phyloP scores from a whole-genome alignment of 768 basidiomycete genomes.

The Phaffia australis region DNA sequence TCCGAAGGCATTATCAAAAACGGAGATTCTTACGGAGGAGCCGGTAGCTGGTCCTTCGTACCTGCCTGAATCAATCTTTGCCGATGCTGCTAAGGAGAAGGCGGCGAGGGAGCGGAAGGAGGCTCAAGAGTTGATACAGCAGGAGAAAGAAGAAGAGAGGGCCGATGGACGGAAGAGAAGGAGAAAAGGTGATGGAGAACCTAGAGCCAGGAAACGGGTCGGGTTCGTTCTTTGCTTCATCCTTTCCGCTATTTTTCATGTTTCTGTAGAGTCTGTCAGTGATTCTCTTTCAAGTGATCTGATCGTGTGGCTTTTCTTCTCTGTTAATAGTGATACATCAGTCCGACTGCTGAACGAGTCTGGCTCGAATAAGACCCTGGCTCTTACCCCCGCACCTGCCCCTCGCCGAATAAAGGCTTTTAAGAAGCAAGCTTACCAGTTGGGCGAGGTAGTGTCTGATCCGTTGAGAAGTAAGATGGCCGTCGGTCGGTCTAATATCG shows the following conservation, averaged over 20 bases:
- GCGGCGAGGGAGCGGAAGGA: constrained; percentile 1
- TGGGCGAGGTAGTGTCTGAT: not conserved
- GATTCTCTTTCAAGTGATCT: not conserved
- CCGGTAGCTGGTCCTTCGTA: constrained; percentile 10
- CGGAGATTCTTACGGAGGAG: not conserved
- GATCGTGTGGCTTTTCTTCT: not conserved
- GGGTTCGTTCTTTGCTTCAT: not conserved
- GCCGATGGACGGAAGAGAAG: not conserved
- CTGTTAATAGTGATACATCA: not conserved
- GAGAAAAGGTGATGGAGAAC: constrained; percentile 6
- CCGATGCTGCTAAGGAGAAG: not conserved
- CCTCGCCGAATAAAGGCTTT: constrained; percentile 8
- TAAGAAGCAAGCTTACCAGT: constrained; percentile 9
- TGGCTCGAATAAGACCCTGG: not conserved
- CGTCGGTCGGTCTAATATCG: not conserved
- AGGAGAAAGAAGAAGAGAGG: not conserved
- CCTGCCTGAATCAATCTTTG: constrained; percentile 17
- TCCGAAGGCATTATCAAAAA: not conserved
- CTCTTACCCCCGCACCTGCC: constrained; percentile 5
- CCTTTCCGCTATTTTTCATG: not conserved
- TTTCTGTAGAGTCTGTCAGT: not conserved
- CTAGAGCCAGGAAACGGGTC: constrained; percentile 4
- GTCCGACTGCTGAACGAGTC: constrained; percentile 4
- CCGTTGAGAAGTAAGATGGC: constrained; percentile 10
- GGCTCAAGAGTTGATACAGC: too few relatives aligned